Evolutionary conservation across 139 green algal species (phyloP).

Genomic region (Chlorella vulgaris): DNA sequence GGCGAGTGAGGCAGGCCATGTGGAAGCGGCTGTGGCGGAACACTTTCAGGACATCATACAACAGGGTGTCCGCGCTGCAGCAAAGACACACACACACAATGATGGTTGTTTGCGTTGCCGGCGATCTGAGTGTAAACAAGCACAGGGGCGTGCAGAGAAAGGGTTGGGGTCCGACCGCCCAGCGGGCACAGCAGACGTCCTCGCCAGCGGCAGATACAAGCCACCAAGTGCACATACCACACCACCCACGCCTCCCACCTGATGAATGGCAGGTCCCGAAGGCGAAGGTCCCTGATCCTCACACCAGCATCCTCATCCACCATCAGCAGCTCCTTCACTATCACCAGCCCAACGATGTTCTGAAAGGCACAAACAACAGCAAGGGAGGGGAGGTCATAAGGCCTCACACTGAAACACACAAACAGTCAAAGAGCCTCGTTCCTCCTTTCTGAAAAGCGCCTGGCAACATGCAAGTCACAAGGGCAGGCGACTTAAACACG

Average conservation of each 20-base stretch:
- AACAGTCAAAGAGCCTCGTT: neutral
- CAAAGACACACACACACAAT: neutral
- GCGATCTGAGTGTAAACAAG: too few relatives aligned
- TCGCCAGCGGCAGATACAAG: neutral
- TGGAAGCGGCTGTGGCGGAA: constrained; percentile 87
- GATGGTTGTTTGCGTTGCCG: neutral
- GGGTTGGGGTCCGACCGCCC: too few relatives aligned
- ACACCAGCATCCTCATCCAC: constrained; percentile 41
- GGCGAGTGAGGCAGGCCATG: constrained; percentile 84
- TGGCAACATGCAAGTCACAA: too few relatives aligned
- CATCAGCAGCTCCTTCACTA: constrained; percentile 86
- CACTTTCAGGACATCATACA: constrained; percentile 91
- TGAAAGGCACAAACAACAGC: neutral
- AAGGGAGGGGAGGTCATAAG: neutral
- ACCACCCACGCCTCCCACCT: neutral
- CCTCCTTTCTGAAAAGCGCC: too few relatives aligned
- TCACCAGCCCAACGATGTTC: constrained; percentile 71
- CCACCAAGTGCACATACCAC: neutral
- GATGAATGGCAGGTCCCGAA: constrained; percentile 45
- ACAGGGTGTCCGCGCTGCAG: constrained; percentile 44
- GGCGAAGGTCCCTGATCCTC: constrained; percentile 34
- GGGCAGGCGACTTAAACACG: too few relatives aligned
- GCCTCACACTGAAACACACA: neutral
- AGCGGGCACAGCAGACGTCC: too few relatives aligned
- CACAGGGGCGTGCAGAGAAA: too few relatives aligned